Conservation (phyloP, 768 basidiomycete genomes). For the Gloeopeniophorella convolvens region DNA sequence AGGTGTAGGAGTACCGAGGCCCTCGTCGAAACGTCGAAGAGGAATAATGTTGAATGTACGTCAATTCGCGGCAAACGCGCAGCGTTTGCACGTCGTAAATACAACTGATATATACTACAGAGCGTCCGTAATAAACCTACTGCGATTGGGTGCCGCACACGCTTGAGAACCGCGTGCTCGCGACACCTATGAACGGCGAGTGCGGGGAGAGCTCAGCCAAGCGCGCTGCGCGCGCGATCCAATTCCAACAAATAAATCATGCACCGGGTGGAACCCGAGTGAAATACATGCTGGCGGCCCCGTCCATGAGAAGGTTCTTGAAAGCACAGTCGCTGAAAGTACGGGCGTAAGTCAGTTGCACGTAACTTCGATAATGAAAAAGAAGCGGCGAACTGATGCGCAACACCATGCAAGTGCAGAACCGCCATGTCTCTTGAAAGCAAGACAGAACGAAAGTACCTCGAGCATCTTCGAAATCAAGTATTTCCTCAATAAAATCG, state of each 20-base stretch:
- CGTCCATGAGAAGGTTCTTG: slow-evolving; percentile 15
- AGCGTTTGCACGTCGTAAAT: too few relatives aligned
- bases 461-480: slow-evolving; percentile 15
- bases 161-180: too few relatives aligned
- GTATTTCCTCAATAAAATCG: not conserved
- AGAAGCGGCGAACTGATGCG: slow-evolving; percentile 10
- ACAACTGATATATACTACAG: too few relatives aligned
- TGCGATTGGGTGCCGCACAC: too few relatives aligned
- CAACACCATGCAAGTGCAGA: slow-evolving; percentile 16
- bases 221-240: too few relatives aligned
- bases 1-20: not conserved
- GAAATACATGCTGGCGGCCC: slow-evolving; percentile 6
- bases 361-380: not conserved
- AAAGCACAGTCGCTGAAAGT: not conserved
- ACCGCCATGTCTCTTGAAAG: slow-evolving; percentile 14
- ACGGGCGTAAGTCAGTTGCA: not conserved
- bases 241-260: not conserved
- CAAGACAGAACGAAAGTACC: not conserved
- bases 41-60: too few relatives aligned
- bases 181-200: too few relatives aligned
- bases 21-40: not conserved
- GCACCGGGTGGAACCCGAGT: slow-evolving; percentile 12
- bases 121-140: too few relatives aligned
- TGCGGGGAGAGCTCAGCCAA: too few relatives aligned
- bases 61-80: too few relatives aligned